A percentile compares a stretch with the other conserved stretches of the same genome.
These are phyloP conservation scores for Byssochlamys sp. DNA, from an alignment of 2,329 filamentous ascomycete species.

Conservation along the genomic window DNA sequence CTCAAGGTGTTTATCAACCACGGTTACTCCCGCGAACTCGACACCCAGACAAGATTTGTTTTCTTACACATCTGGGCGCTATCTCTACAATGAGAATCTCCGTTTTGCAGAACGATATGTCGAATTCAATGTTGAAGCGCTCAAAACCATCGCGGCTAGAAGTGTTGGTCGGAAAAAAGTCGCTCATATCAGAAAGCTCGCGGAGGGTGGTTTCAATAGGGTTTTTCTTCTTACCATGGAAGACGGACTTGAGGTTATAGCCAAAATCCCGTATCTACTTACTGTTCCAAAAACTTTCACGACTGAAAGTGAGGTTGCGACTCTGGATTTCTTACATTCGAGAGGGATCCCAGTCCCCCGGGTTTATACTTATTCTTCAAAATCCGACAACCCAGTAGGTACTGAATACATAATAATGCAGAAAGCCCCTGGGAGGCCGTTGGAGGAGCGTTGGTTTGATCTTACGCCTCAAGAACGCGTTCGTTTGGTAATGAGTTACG, in stretches of 20 bases:
- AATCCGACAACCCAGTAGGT: conserved; percentile 14
- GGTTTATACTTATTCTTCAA: conserved; percentile 15
- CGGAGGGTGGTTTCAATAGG: conserved; percentile 31
- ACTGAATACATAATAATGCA: conserved; percentile 19
- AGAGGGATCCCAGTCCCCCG: conserved; percentile 12
- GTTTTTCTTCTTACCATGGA: conserved; percentile 22
- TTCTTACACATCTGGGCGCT: not conserved
- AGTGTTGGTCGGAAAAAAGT: not conserved
- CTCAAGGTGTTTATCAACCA: no score
- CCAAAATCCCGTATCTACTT: conserved; percentile 23
- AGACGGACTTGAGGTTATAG: conserved; percentile 21
- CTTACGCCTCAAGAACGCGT: conserved; percentile 10
- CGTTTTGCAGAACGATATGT: conserved; percentile 1
- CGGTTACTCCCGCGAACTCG: not conserved
- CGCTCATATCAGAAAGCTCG: conserved; percentile 19
- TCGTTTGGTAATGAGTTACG: conserved; percentile 9
- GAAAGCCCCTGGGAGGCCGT: conserved; percentile 10
- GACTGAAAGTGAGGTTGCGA: conserved; percentile 31
- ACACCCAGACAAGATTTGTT: not conserved
- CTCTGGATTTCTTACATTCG: conserved; percentile 17
- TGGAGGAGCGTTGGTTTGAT: conserved; percentile 13
- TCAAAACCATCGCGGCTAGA: conserved; percentile 1
- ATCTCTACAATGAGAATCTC: conserved; percentile 1
- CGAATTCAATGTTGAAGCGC: conserved; percentile 5
- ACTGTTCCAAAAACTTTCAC: conserved; percentile 21